A percentile compares a stretch with the other conserved stretches of the same genome.
Conservation (phyloP, 1,284 basidiomycete genomes). For the Puccinia triticina region DNA sequence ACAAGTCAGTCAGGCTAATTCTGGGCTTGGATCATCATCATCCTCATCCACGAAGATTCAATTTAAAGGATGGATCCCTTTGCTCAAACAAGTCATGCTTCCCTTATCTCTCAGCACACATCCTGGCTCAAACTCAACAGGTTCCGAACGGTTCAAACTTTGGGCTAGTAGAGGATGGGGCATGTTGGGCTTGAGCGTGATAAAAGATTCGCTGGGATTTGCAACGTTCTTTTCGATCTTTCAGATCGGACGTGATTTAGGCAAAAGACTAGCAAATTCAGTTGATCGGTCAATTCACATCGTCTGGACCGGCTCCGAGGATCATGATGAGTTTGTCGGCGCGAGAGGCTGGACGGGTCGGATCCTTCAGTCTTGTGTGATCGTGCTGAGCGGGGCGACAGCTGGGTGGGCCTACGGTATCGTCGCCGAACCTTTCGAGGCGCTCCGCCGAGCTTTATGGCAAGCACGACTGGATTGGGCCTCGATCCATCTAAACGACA, state of each 20-base stretch:
- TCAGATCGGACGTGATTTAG: slow-evolving; percentile 45
- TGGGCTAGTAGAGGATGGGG: slow-evolving; percentile 29
- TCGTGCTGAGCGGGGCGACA: slow-evolving; percentile 34
- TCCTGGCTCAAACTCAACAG: background rate
- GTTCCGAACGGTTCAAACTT: background rate
- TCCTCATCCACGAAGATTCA: background rate
- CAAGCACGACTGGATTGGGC: slow-evolving; percentile 38
- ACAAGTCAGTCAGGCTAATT: slow-evolving; percentile 14
- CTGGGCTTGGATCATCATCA: background rate
- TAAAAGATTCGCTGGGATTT: slow-evolving; percentile 42
- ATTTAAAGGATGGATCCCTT: slow-evolving; percentile 32
- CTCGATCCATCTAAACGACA: slow-evolving; percentile 10
- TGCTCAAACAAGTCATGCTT: slow-evolving; percentile 39
- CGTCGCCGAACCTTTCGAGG: slow-evolving; percentile 35
- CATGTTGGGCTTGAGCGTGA: slow-evolving; percentile 22
- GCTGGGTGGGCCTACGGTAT: slow-evolving; percentile 41
- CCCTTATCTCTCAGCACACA: background rate
- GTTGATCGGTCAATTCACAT: slow-evolving; percentile 38
- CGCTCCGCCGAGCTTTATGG: slow-evolving; percentile 20
- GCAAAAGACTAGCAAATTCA: slow-evolving; percentile 9
- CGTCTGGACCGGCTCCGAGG: background rate
- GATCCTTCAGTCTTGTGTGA: slow-evolving; percentile 38
- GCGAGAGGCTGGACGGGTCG: slow-evolving; percentile 29
- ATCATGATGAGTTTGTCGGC: background rate
- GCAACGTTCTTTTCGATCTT: slow-evolving; percentile 33